A percentile compares a stretch with the other conserved stretches of the same genome.
Conservation (phyloP, 176 grass and related monocot genomes). For the Aegilops bicornis region DNA sequence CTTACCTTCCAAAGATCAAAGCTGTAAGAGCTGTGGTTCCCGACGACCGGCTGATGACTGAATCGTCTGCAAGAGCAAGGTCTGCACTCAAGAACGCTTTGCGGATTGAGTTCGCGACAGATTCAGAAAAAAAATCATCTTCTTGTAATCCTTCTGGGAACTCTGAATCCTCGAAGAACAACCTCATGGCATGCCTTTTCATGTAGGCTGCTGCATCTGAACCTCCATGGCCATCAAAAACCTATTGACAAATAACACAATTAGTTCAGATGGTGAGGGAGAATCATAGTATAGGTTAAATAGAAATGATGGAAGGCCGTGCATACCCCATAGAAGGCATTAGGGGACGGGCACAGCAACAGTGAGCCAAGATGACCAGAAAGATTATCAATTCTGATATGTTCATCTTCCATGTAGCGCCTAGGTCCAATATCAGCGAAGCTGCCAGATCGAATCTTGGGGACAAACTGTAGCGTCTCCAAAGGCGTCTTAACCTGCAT, state of each 20-base stretch:
- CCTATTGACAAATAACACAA: constrained; percentile 30
- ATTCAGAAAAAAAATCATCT: constrained; percentile 50
- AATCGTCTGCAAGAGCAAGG: constrained; percentile 58
- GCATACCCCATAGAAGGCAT: constrained; percentile 84
- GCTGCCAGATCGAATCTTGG: constrained; percentile 75
- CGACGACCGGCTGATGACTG: constrained; percentile 57
- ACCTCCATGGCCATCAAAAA: constrained; percentile 96
- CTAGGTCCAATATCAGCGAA: constrained; percentile 83
- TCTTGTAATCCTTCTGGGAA: constrained; percentile 57
- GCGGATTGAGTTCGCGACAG: constrained; percentile 49
- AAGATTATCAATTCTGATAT: constrained; percentile 86
- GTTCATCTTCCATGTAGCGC: constrained; percentile 88
- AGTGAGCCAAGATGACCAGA: constrained; percentile 58
- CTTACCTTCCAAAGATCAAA: constrained; percentile 74
- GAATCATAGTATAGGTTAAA: neutral
- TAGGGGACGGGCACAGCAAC: constrained; percentile 57
- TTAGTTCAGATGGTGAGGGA: constrained; percentile 17
- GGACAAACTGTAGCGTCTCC: constrained; percentile 45
- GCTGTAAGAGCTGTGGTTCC: constrained; percentile 85
- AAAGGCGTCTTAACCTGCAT: constrained; percentile 47
- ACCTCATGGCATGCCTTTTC: constrained; percentile 65
- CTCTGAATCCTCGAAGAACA: constrained; percentile 69
- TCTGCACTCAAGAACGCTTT: constrained; percentile 73
- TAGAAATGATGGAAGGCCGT: neutral
- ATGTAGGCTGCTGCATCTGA: constrained; percentile 83